These are phyloP conservation scores for Crithidia acanthocephali DNA, from an alignment of 208 protist species.

Conservation along the genomic window DNA sequence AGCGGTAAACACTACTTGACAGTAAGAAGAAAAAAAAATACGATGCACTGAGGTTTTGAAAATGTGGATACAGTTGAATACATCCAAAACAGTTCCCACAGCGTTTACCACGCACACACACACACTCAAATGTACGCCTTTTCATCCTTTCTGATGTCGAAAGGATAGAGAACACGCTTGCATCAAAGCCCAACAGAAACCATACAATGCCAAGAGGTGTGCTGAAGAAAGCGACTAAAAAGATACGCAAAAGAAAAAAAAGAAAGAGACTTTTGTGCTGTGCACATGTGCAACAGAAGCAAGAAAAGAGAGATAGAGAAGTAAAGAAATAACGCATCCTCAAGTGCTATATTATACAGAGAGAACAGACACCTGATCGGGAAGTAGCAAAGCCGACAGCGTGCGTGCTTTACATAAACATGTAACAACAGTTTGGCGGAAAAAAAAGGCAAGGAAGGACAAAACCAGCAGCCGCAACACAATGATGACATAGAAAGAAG, in stretches of 20 bases:
- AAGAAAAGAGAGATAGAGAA: slow-evolving; percentile 4
- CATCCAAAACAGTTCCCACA: too few species aligned
- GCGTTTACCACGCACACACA: too few species aligned
- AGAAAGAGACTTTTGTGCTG: slow-evolving; percentile 12
- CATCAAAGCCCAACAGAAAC: too few species aligned
- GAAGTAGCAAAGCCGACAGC: not conserved
- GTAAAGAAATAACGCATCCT: slow-evolving; percentile 1
- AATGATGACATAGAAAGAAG: not conserved
- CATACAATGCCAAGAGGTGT: too few species aligned
- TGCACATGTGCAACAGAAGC: slow-evolving; percentile 1
- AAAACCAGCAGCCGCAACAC: too few species aligned
- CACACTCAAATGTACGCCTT: too few species aligned
- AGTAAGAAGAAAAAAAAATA: too few species aligned
- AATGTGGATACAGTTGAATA: too few species aligned
- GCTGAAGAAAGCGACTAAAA: not conserved
- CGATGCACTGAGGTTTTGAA: too few species aligned
- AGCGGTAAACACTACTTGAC: too few species aligned
- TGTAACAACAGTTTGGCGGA: not conserved
- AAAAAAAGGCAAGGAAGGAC: not conserved
- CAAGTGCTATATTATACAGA: not conserved
- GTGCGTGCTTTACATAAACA: not conserved
- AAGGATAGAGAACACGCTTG: too few species aligned
- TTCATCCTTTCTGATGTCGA: too few species aligned
- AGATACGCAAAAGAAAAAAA: slow-evolving; percentile 3
- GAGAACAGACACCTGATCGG: not conserved